These are phyloP conservation scores for Castanea crenata DNA, from an alignment of 306 rosid species.

Conservation along the genomic window DNA sequence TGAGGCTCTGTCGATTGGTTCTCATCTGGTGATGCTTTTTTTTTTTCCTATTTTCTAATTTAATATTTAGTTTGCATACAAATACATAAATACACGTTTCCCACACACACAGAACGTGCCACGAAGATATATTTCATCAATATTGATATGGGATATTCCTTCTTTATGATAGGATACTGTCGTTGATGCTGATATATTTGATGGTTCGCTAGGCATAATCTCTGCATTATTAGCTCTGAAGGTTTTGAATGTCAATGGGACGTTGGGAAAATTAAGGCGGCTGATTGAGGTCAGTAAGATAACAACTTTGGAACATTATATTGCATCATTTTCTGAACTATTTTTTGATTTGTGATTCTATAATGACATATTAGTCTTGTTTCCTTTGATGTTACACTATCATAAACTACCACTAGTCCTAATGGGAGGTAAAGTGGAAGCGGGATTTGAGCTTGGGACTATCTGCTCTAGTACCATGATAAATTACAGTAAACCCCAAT, in stretches of 20 bases:
- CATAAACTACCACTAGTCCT: not conserved
- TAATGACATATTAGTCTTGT: not conserved
- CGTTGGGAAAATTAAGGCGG: slow-evolving; percentile 53
- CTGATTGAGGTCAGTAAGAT: slow-evolving; percentile 70
- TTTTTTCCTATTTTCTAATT: not conserved
- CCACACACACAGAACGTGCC: not conserved
- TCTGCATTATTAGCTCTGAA: slow-evolving; percentile 84
- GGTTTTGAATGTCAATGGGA: slow-evolving; percentile 55
- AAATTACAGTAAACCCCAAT: too few species aligned
- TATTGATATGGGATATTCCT: slow-evolving; percentile 17
- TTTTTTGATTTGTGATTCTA: not conserved
- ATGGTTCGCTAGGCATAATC: slow-evolving; percentile 84
- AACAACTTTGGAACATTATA: not conserved
- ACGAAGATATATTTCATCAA: not conserved
- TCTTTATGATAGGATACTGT: slow-evolving; percentile 67
- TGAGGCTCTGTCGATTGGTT: slow-evolving; percentile 71
- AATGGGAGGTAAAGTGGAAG: too few species aligned
- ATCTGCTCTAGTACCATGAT: too few species aligned
- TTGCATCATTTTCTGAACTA: not conserved
- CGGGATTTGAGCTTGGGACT: too few species aligned
- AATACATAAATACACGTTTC: not conserved
- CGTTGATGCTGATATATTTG: slow-evolving; percentile 90
- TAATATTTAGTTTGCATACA: not conserved
- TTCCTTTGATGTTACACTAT: not conserved
- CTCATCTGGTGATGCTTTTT: slow-evolving; percentile 67